Evolutionary conservation across 371 early-diverging fungal genomes (phyloP), one percentile per base, ranked within the genome.

Genomic region (Fennellomyces sp.): DNA sequence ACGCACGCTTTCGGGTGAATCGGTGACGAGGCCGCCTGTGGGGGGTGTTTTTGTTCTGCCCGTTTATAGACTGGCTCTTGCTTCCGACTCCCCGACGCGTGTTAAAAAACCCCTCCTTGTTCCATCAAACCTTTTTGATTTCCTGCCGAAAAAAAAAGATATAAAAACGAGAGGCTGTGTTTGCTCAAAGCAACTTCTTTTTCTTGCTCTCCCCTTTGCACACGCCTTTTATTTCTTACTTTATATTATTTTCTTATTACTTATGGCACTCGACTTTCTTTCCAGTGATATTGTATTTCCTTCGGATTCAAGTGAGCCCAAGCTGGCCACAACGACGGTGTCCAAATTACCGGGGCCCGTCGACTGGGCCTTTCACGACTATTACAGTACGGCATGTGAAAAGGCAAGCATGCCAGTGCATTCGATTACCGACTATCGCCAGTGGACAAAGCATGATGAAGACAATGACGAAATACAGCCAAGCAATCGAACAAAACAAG

Each of bases 301-400:
- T 36, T 63, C 56, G 23, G 75, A 75, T 36, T 61, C 67, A n/a
- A 72, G 65, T 42, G 62, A 70, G 54, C 64, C 76, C 1, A 76
- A 76, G 42, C 51, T 76, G 17, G 66, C 73, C 15, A 54, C 64
- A 25, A 31, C 41, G 1, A 30, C 31, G 12, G 38, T 53, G 2
- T 36, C 54, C n/a, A 56, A 56, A 39, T 30, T 60, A 23, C 73
- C 73, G 5, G 67, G 73, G 35, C 60, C 69, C 3, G 63, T 65
- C 15, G 76, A 76, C 56, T 76, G 76, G 76, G 69, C 69, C 28
- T 23, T 64, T 35, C 67, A 76, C 39, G 76, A 76, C 33, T 70
- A 68, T 26, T 64, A 68, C 41, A 56, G 63, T 25, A 76, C 76
- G 13, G 50, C 68, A 2, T 58, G 61, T 31, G 66, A 72, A 50